Evolutionary conservation across 805 yeast species (phyloP), one percentile per base, ranked within the genome.

Genomic region (Kluyveromyces aestuarii): DNA sequence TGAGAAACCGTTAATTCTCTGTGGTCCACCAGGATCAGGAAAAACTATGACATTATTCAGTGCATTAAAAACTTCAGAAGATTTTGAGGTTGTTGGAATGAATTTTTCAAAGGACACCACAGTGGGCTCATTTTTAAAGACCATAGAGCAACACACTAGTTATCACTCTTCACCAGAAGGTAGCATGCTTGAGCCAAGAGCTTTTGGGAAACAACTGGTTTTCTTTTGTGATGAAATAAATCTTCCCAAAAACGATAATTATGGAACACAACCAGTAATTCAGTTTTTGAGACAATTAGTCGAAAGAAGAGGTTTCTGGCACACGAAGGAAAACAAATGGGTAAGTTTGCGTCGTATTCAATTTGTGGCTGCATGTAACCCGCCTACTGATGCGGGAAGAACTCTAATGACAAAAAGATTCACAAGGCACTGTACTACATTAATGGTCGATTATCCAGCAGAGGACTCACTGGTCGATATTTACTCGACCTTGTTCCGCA

Each of bases 21-120:
- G 96, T 66, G 98, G 98, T 2, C 98, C 98, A 0, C 97, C 98
- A 0, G 98, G 98, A 4, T 84, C 96, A 0, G 98, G 98, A 50
- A 91, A 91, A 61, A 90, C 98, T 0, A 90, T 91, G 98, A 81
- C 90, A 0, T 66, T 91, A 17, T 73, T 87, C 54, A 79, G 82
- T 43, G 81, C 88, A 0, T 61, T 91, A 39, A 69, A 86, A 41
- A 71, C 70, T 47, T 73, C 84, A 0, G 74, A 81, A 0, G 72
- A 75, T 14, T 70, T 80, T 50, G 84, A 80, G 18, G 68, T 88
- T 2, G 72, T 81, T 2, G 79, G 87, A 5, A 63, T 91, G 55
- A 91, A 88, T 56, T 88, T 90, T 57, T 87, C 96, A 1, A 86
- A 86, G 52, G 89, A 85, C 17, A 83, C 95, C 0, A 69, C 82